Evolutionary conservation across 495 filamentous ascomycete genomes (phyloP).

Genomic region (Talaromyces nanjingensis): DNA sequence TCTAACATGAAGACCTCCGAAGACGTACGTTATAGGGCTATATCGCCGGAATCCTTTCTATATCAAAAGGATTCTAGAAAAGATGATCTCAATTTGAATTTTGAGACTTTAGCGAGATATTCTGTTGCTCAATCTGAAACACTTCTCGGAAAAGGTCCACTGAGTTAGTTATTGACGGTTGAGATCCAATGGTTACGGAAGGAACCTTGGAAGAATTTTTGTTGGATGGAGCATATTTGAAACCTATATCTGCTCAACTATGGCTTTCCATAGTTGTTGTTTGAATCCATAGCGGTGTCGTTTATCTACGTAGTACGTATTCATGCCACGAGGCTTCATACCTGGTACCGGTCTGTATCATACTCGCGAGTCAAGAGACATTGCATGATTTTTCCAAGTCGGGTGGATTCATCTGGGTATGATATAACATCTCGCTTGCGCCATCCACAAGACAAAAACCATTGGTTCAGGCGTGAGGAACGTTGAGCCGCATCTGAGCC

Average conservation of each 20-base stretch:
- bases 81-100: background rate
- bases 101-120: background rate
- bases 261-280: background rate
- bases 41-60: background rate
- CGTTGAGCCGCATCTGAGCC: background rate
- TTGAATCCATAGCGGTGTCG: background rate
- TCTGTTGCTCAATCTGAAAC: background rate
- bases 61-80: background rate
- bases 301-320: background rate
- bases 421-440: background rate
- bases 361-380: background rate
- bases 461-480: background rate
- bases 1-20: background rate
- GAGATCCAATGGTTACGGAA: background rate
- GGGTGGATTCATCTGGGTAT: too few relatives aligned
- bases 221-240: background rate
- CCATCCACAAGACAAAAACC: background rate
- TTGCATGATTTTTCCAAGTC: background rate
- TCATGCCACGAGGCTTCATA: background rate
- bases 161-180: background rate
- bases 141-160: background rate
- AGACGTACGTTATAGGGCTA: background rate
- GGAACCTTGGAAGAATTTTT: background rate
- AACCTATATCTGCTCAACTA: background rate
- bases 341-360: background rate